phyloP scores from a whole-genome alignment of 805 yeast genomes.

The Jamesozyma rosinii region DNA sequence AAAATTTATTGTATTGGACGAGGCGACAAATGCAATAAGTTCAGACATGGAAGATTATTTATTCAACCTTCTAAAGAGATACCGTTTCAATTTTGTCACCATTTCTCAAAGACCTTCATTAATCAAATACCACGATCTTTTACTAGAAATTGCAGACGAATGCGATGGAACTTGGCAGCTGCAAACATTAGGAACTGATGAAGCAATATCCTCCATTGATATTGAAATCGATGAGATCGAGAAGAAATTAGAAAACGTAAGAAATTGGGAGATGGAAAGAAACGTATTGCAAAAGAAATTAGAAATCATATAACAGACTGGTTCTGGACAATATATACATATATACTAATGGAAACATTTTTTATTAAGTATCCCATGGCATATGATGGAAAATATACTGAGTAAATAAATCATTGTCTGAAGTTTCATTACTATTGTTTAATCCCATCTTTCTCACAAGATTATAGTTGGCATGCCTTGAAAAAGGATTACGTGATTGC shows the following conservation, averaged over 20 bases:
- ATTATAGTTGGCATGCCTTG: conserved; percentile 34
- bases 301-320: conserved; percentile 21
- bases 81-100: conserved; percentile 69
- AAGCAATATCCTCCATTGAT: conserved; percentile 58
- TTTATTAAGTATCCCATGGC: conserved; percentile 24
- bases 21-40: conserved; percentile 88
- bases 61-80: conserved; percentile 62
- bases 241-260: conserved; percentile 49
- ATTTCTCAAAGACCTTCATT: conserved; percentile 76
- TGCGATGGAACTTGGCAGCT: conserved; percentile 49
- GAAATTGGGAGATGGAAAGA: conserved; percentile 51
- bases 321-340: not conserved
- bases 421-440: conserved; percentile 4
- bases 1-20: conserved; percentile 75
- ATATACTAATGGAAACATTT: not conserved
- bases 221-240: conserved; percentile 65
- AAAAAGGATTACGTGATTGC: conserved; percentile 47
- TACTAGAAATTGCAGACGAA: conserved; percentile 56
- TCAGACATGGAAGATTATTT: conserved; percentile 82
- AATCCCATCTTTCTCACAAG: conserved; percentile 7
- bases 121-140: conserved; percentile 73
- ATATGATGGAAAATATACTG: conserved; percentile 18
- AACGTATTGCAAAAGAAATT: conserved; percentile 40
- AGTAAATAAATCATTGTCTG: conserved; percentile 16
- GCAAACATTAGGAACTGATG: conserved; percentile 56